Conservation (phyloP, 305 asterid genomes). For the Fraxinus albicans region DNA sequence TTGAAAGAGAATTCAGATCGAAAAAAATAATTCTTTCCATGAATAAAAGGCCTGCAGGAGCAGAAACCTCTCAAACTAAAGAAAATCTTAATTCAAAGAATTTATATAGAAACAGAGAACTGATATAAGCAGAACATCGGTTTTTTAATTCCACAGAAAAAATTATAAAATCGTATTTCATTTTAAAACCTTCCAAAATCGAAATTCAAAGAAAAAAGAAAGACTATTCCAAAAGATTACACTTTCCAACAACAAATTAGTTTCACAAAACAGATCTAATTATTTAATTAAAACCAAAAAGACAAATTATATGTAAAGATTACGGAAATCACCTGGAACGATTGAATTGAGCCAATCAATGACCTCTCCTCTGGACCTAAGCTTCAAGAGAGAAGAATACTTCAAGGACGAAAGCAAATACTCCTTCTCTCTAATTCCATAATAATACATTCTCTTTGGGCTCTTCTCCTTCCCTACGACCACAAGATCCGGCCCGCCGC, state of each 20-base stretch:
- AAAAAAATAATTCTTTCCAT: background rate
- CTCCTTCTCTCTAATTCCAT: slow-evolving; percentile 29
- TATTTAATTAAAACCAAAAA: background rate
- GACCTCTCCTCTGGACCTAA: slow-evolving; percentile 66
- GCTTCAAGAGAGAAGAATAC: slow-evolving; percentile 43
- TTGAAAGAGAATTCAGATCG: background rate
- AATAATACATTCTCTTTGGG: slow-evolving; percentile 45
- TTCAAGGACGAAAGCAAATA: slow-evolving; percentile 29
- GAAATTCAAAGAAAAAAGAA: background rate
- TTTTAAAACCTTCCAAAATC: no score
- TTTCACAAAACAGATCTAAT: background rate
- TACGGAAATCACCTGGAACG: slow-evolving; percentile 44
- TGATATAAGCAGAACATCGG: background rate
- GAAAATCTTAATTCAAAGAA: background rate
- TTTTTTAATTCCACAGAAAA: background rate
- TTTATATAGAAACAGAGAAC: background rate
- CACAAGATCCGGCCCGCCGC: slow-evolving; percentile 57
- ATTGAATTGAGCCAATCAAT: slow-evolving; percentile 65
- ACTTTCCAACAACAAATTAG: background rate
- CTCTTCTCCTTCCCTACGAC: slow-evolving; percentile 72
- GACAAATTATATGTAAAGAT: background rate
- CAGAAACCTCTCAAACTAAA: background rate
- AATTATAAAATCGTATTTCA: no score
- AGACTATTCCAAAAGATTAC: background rate
- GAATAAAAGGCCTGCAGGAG: background rate